phyloP scores from a whole-genome alignment of 768 basidiomycete genomes.

The Agaricus subrufescens region DNA sequence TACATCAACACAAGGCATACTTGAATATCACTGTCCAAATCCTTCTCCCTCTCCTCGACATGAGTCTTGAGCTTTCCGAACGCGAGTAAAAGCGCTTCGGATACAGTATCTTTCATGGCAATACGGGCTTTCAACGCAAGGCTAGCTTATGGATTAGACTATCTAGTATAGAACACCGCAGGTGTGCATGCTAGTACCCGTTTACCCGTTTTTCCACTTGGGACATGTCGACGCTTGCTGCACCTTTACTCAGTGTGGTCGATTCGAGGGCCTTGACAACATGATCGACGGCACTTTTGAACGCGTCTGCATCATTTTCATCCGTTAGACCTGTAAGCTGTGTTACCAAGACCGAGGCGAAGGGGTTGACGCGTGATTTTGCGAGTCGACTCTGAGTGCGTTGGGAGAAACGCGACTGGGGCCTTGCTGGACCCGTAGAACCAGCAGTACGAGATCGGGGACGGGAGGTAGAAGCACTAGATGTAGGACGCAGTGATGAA shows the following conservation, averaged over 20 bases:
- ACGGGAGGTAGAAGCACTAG: conserved; percentile 20
- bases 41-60: conserved; percentile 39
- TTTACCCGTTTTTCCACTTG: conserved; percentile 50
- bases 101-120: conserved; percentile 56
- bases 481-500: conserved; percentile 29
- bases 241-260: conserved; percentile 48
- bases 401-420: conserved; percentile 37
- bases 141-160: conserved; percentile 27
- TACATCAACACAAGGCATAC: conserved; percentile 24
- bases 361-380: conserved; percentile 49
- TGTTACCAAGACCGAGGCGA: conserved; percentile 48
- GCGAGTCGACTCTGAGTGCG: conserved; percentile 48
- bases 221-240: conserved; percentile 51
- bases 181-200: conserved; percentile 39
- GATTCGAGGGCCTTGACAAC: conserved; percentile 57
- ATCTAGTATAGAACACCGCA: not conserved
- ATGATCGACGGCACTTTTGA: conserved; percentile 48
- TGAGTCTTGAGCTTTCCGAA: conserved; percentile 48
- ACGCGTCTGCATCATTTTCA: conserved; percentile 33
- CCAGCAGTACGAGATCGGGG: conserved; percentile 9
- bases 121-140: conserved; percentile 66
- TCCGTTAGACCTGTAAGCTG: conserved; percentile 49
- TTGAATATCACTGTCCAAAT: conserved; percentile 65
- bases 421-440: conserved; percentile 23
- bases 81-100: conserved; percentile 53